Evolutionary conservation across 768 basidiomycete species (phyloP).

Genomic region (Macrocybe gigantea): DNA sequence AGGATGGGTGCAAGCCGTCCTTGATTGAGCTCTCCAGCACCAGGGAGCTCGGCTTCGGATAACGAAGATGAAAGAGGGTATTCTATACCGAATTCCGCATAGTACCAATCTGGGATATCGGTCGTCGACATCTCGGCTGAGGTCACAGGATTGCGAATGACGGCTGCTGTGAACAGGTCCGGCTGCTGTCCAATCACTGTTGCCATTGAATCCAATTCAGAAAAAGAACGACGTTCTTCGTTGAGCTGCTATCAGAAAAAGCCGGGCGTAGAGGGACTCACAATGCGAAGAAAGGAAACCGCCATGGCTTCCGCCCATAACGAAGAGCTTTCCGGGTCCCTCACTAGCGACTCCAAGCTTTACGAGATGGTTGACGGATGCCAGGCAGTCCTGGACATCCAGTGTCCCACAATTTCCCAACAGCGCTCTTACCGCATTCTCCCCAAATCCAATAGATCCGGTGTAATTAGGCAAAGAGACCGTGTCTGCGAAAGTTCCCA

Average conservation of each 20-base stretch:
- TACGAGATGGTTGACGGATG: constrained; percentile 45
- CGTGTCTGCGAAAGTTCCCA: constrained; percentile 34
- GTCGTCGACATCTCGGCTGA: constrained; percentile 46
- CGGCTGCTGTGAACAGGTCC: constrained; percentile 53
- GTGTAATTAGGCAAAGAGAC: constrained; percentile 62
- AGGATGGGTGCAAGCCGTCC: constrained; percentile 23
- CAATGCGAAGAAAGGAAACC: constrained; percentile 59
- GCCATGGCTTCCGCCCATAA: constrained; percentile 67
- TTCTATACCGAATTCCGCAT: constrained; percentile 37
- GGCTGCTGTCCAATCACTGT: constrained; percentile 62
- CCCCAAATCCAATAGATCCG: constrained; percentile 62
- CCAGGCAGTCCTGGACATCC: constrained; percentile 63
- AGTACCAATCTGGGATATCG: constrained; percentile 72
- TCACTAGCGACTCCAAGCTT: constrained; percentile 40
- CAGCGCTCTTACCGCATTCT: constrained; percentile 48
- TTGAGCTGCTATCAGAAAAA: too few species aligned
- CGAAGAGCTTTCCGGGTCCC: constrained; percentile 45
- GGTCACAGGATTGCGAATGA: constrained; percentile 66
- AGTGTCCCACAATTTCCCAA: constrained; percentile 56
- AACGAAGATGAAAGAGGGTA: constrained; percentile 32
- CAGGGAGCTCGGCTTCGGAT: constrained; percentile 4
- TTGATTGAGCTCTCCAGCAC: constrained; percentile 5
- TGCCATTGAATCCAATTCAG: too few species aligned
- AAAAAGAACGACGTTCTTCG: too few species aligned
- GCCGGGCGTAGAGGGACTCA: constrained; percentile 22